Base-by-base conservation (phyloP, 1,284 basidiomycete genomes). In the Nidula niveotomentosa region DNA sequence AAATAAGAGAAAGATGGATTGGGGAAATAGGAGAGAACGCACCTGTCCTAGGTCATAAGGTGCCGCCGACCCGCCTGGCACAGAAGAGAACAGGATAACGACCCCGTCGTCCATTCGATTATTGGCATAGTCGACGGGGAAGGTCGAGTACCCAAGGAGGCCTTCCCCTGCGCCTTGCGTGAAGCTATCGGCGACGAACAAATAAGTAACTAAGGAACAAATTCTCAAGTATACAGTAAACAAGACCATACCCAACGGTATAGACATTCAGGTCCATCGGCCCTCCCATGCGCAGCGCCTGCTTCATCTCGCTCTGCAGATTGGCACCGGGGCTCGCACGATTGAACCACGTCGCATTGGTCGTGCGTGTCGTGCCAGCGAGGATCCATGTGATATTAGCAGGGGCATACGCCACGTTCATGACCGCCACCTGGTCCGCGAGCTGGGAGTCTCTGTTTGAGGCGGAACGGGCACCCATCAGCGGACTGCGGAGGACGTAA, bases 11-110 rank as follows among this genome's bases (percentile, higher is more conserved):
- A 30, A 17, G 23, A 39, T 18, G 6, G 65, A 49, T 76, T 76
- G 52, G 65, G 49, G 74, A 69, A 56, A 74, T 70, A 62, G 9
- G 36, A 48, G 33, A 8, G 18, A 36, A 52, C 75, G 61, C n/a
- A 82, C 83, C 72, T 78, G 73, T 52, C 81, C 81, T 54, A 74
- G 62, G 64, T 84, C 75, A 68, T 79, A 83, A 53, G 71, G 69
- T 23, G 65, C 58, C 13, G 76, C 66, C 52, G 67, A 69, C 4
- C 81, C 81, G 15, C 79, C 79, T 1, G 81, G 81, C 2, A 83
- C 64, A 9, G 79, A 77, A 36, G 77, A 77, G 69, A 66, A 81
- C 33, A 77, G 71, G 48, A 81, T 75, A 46, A 83, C 76, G 47
- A 78, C 74, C 54, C 80, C 79, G 58, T 81, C 81, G 60, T 81